Base-by-base conservation (phyloP, 75 land plant species). In the Larix kaempferi region DNA sequence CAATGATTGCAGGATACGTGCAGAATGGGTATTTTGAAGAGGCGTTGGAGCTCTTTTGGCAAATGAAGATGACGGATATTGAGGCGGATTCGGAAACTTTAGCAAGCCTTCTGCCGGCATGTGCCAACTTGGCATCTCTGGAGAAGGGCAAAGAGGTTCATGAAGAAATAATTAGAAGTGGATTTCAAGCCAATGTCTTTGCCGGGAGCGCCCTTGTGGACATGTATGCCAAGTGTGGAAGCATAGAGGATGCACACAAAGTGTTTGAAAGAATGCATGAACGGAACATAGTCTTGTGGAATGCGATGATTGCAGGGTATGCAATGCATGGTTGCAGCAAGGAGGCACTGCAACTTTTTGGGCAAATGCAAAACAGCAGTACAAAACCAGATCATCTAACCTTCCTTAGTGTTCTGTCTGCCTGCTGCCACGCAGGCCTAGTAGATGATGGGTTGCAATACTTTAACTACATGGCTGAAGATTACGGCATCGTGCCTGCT, bases 221-320 rank as follows among this genome's bases (percentile, higher is more conserved):
- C 65, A 86, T 89, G 91, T 92, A 92, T 82, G 88, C 81, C 35
- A 92, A 89, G 54, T 92, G 94, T 75, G 94, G 94, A 3, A 55
- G 84, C 56, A 84, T 83, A 80, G 91, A 82, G 56, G 81, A 82
- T 23, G 88, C 92, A 10, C 63, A 59, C 14, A 74, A 44, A 55
- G 90, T 89, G 22, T 92, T 92, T 63, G 76, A 58, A 1, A 56
- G 23, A 57, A 82, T 92, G 82, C 74, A 77, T 8, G 52, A 78
- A 14, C 44, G 76, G 19, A 81, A 92, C 66, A 87, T 88, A 37
- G 84, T 89, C 12, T 80, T 90, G 1, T 92, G 94, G 94, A 88
- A 87, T 49, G 78, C 94, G 0, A 84, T 92, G 87, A 89, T 92
- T 59, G 79, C 80, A 33, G 90, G 92, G n/a, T 78, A 82, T 56